Evolutionary conservation across 2,329 filamentous ascomycete genomes (phyloP).

Genomic region (Aspergillus glaucus): DNA sequence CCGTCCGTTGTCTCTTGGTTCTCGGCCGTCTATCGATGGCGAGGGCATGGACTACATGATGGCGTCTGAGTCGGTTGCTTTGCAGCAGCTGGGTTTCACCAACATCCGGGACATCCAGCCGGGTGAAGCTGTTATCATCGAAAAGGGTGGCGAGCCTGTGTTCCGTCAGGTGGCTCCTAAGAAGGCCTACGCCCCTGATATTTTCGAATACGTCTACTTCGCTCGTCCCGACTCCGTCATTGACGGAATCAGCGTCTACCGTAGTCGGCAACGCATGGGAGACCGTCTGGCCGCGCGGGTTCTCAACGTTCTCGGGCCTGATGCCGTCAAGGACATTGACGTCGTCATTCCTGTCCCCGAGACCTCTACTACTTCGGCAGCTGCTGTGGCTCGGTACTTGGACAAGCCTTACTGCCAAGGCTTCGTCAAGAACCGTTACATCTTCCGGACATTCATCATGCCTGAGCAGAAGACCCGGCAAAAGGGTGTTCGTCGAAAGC

Average conservation of each 20-base stretch:
- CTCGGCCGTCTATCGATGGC: conserved; percentile 60
- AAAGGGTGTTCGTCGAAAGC: conserved; percentile 82
- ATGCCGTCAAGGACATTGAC: conserved; percentile 70
- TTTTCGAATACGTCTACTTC: conserved; percentile 86
- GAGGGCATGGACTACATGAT: conserved; percentile 78
- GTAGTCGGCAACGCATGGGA: conserved; percentile 81
- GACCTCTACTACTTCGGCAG: conserved; percentile 75
- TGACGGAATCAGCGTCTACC: conserved; percentile 81
- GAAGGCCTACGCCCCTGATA: conserved; percentile 71
- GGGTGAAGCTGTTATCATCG: conserved; percentile 77
- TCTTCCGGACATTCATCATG: conserved; percentile 84
- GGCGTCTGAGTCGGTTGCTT: conserved; percentile 79
- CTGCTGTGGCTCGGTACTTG: conserved; percentile 66
- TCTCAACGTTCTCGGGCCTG: conserved; percentile 58
- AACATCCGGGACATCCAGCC: conserved; percentile 72
- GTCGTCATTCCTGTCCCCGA: conserved; percentile 75
- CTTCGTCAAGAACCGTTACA: conserved; percentile 85
- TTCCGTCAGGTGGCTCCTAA: conserved; percentile 68
- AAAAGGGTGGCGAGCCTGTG: conserved; percentile 66
- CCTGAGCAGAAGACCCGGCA: conserved; percentile 73
- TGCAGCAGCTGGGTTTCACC: conserved; percentile 72
- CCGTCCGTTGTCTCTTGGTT: conserved; percentile 73
- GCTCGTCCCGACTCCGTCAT: conserved; percentile 75
- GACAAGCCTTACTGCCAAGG: conserved; percentile 72
- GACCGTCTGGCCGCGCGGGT: conserved; percentile 70